A percentile compares a stretch with the other conserved stretches of the same genome.
Evolutionary conservation across 2,329 filamentous ascomycete genomes (phyloP).

Genomic region (Diaporthe capsici): DNA sequence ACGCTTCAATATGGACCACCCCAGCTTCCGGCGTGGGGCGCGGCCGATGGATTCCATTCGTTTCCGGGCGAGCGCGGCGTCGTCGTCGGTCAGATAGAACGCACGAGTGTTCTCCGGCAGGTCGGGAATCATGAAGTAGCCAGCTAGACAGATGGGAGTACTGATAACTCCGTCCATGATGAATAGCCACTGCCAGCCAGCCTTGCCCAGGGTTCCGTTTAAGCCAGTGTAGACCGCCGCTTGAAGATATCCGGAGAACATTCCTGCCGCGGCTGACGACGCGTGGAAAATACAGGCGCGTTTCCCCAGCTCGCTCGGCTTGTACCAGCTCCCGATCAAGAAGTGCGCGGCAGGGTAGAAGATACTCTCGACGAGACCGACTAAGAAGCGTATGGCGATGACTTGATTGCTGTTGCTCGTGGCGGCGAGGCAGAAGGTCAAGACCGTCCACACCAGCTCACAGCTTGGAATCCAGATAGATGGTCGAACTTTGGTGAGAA

Average conservation of each 20-base stretch:
- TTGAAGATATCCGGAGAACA: constrained; percentile 60
- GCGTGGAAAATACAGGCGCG: constrained; percentile 59
- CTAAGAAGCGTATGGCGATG: constrained; percentile 59
- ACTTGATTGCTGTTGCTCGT: constrained; percentile 55
- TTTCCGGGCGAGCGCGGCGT: constrained; percentile 48
- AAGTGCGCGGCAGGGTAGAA: constrained; percentile 56
- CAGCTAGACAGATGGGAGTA: constrained; percentile 50
- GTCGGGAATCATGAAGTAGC: constrained; percentile 53
- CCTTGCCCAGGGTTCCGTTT: constrained; percentile 53
- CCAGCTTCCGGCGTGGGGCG: constrained; percentile 50
- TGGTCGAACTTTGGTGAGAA: constrained; percentile 58
- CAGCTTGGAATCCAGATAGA: constrained; percentile 58
- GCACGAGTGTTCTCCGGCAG: constrained; percentile 47
- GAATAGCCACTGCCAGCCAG: constrained; percentile 63
- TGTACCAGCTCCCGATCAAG: constrained; percentile 61
- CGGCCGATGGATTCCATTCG: constrained; percentile 51
- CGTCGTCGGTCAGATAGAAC: constrained; percentile 48
- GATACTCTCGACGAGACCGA: constrained; percentile 56
- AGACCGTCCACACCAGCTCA: constrained; percentile 54
- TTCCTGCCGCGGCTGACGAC: constrained; percentile 53
- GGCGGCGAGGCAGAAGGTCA: constrained; percentile 55
- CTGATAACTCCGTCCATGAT: constrained; percentile 58
- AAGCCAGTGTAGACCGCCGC: constrained; percentile 57
- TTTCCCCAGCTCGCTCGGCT: constrained; percentile 58
- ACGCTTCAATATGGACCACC: constrained; percentile 44